Evolutionary conservation across 805 yeast species (phyloP).

Genomic region (Pichia paraexigua): DNA sequence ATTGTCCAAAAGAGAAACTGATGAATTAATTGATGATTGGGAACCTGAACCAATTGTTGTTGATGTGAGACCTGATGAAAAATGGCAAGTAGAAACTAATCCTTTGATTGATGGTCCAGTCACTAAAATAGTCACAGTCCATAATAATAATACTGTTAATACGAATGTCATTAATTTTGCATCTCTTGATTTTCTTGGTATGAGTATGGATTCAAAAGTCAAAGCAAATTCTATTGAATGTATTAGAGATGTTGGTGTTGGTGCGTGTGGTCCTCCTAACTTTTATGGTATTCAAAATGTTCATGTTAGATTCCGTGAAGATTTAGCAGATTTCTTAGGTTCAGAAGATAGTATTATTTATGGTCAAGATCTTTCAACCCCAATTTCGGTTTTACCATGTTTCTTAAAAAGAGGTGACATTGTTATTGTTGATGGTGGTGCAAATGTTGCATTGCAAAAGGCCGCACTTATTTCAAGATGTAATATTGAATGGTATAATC

Average conservation of each 20-base stretch:
- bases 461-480: slow-evolving; percentile 84
- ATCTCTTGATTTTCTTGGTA: slow-evolving; percentile 61
- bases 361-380: slow-evolving; percentile 87
- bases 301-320: slow-evolving; percentile 72
- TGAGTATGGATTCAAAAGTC: slow-evolving; percentile 43
- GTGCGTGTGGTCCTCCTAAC: slow-evolving; percentile 98
- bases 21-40: slow-evolving; percentile 86
- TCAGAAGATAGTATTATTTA: slow-evolving; percentile 75
- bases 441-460: slow-evolving; percentile 72
- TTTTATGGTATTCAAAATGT: slow-evolving; percentile 94
- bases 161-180: slow-evolving; percentile 54
- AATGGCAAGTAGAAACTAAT: slow-evolving; percentile 53
- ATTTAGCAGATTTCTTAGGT: slow-evolving; percentile 65
- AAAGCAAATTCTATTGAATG: slow-evolving; percentile 46
- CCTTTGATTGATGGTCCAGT: slow-evolving; percentile 59
- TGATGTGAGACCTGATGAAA: slow-evolving; percentile 41
- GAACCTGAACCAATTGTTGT: slow-evolving; percentile 76
- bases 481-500: slow-evolving; percentile 74
- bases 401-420: slow-evolving; percentile 93
- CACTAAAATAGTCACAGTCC: slow-evolving; percentile 25
- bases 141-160: slow-evolving; percentile 17
- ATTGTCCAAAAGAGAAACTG: slow-evolving; percentile 56
- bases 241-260: slow-evolving; percentile 76
- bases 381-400: slow-evolving; percentile 84
- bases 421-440: slow-evolving; percentile 77